Conservation (phyloP, 1,139 yeast genomes). For the Pichia inconspicua region DNA sequence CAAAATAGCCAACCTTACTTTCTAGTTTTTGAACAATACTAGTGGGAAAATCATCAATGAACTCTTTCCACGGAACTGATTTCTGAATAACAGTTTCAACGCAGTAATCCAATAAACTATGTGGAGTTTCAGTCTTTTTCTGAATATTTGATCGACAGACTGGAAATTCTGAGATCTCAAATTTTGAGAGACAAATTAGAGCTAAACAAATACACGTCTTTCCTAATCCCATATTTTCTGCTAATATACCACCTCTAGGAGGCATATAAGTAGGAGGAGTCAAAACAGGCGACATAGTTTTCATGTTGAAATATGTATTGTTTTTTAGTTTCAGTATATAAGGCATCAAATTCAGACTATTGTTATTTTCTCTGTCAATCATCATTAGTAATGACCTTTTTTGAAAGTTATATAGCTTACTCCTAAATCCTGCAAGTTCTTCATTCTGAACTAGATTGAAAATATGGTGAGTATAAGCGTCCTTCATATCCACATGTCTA, state of each 20-base stretch:
- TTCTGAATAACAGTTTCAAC: slow-evolving; percentile 34
- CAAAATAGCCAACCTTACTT: slow-evolving; percentile 39
- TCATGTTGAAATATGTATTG: slow-evolving; percentile 33
- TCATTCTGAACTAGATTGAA: slow-evolving; percentile 22
- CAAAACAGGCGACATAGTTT: slow-evolving; percentile 25
- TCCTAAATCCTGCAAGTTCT: slow-evolving; percentile 41
- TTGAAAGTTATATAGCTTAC: slow-evolving; percentile 51
- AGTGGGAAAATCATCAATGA: slow-evolving; percentile 37
- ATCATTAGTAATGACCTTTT: slow-evolving; percentile 49
- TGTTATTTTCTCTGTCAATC: slow-evolving; percentile 43
- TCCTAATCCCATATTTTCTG: slow-evolving; percentile 75
- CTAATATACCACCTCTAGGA: slow-evolving; percentile 62
- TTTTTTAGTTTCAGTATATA: slow-evolving; percentile 30
- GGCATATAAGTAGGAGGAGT: slow-evolving; percentile 37
- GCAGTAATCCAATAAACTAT: slow-evolving; percentile 37
- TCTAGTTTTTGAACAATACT: slow-evolving; percentile 33
- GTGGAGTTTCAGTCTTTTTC: slow-evolving; percentile 16
- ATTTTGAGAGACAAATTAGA: slow-evolving; percentile 47
- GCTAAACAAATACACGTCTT: slow-evolving; percentile 63
- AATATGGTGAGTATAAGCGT: slow-evolving; percentile 13
- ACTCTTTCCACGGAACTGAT: slow-evolving; percentile 54
- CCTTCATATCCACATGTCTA: slow-evolving; percentile 15
- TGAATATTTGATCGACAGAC: neutral
- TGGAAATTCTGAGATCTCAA: slow-evolving; percentile 44
- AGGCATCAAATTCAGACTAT: slow-evolving; percentile 36